Evolutionary conservation across 208 protist species (phyloP), one percentile per base, ranked within the genome.

Genomic region (Trypanosoma cruzi): DNA sequence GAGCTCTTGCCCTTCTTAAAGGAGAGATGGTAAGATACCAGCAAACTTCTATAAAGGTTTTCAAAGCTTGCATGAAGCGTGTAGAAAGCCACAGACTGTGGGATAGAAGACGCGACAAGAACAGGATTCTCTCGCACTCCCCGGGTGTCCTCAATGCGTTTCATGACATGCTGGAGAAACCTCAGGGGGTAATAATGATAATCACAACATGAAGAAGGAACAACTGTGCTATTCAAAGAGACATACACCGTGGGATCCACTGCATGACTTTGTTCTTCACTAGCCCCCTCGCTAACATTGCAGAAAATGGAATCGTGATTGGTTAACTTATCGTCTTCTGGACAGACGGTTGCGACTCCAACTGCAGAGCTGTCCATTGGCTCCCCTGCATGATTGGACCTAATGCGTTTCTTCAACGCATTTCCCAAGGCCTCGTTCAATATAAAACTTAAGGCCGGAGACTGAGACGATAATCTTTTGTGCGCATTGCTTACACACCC

Each of bases 1-100:
- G 20, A 26, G 13, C 16, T 16, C 58, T 60, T 68, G 34, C 32
- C 14, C 22, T 22, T 46, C 10, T 4, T 60, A 28, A 22, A 29
- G 18, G 63, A 75, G 37, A 75, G 36, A 64, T 75, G 71, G 34
- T 70, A 75, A 2, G 71, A 75, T 20, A 70, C 46, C n/a, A 75
- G 36, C n/a, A 69, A 48, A 48, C 71, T 70, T 75, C 36, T 55
- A 63, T 75, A 75, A 24, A 75, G 54, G 28, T 37, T 29, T 1
- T 3, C 26, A 70, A 75, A 75, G 32, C 56, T 56, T n/a, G 32
- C 37, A 11, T 63, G 44, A 26, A 69, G 40, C 18, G 63, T 69
- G 37, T 61, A 75, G 18, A 57, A 24, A 34, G 71, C 54, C 28
- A 75, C 18, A 42, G 20, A 42, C 55, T 75, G 71, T 29, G 71